phyloP scores from a whole-genome alignment of 1,284 basidiomycete species.

The Leccinum solheimii region DNA sequence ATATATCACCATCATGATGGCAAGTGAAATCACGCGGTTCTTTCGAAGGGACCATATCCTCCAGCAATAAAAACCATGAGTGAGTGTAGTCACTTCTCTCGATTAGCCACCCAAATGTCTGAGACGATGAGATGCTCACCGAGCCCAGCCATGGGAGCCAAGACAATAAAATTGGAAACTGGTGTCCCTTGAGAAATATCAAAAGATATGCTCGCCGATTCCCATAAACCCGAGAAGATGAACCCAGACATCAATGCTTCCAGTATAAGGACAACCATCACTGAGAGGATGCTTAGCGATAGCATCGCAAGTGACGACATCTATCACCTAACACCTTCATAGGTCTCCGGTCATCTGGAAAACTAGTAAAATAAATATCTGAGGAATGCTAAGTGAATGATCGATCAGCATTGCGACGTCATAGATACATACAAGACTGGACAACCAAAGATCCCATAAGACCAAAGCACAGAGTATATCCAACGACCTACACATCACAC shows the following conservation, averaged over 20 bases:
- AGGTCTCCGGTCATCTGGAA: constrained; percentile 2
- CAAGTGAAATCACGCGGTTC: not conserved
- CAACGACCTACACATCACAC: too few species aligned
- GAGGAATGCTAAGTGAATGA: not conserved
- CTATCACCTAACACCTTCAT: constrained; percentile 8
- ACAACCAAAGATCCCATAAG: too few species aligned
- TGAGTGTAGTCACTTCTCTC: constrained; percentile 18
- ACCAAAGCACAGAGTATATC: too few species aligned
- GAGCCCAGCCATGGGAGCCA: constrained; percentile 10
- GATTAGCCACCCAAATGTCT: not conserved
- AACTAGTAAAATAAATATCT: constrained; percentile 10
- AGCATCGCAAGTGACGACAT: not conserved
- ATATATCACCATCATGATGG: not conserved
- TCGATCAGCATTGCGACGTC: not conserved
- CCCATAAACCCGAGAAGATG: constrained; percentile 19
- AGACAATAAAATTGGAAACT: not conserved
- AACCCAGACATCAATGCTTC: constrained; percentile 17
- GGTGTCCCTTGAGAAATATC: not conserved
- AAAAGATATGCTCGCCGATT: not conserved
- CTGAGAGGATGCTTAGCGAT: constrained; percentile 2
- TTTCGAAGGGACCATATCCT: not conserved
- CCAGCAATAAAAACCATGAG: constrained; percentile 18
- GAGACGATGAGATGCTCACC: constrained; percentile 11
- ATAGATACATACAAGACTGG: too few species aligned
- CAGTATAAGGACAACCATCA: constrained; percentile 15